Percentiles rank a stretch among this genome's conserved stretches.
These are phyloP conservation scores for Rhodamnia rubescens DNA, from an alignment of 345 rosid species.

Conservation along the genomic window DNA sequence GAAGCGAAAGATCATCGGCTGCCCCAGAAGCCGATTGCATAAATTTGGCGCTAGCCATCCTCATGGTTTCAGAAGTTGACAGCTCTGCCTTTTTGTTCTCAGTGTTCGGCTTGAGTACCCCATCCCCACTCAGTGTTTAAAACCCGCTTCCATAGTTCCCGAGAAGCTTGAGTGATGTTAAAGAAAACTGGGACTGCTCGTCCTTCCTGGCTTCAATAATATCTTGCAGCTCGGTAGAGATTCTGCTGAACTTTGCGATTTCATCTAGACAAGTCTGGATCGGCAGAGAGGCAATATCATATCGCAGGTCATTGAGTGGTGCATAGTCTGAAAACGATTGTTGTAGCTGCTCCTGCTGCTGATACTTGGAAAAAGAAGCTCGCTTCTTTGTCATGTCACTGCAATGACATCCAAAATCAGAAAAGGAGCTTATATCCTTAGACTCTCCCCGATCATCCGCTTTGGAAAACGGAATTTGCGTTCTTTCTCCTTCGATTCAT, in stretches of 20 bases:
- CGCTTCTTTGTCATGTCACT: not conserved
- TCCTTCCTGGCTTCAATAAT: not conserved
- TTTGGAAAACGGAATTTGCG: not conserved
- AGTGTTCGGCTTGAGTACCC: not conserved
- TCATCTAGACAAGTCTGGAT: slow-evolving; percentile 12
- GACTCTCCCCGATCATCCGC: slow-evolving; percentile 4
- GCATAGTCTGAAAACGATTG: slow-evolving; percentile 2
- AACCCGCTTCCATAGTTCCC: slow-evolving; percentile 10
- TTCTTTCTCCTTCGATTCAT: not conserved
- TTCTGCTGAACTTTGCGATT: slow-evolving; percentile 9
- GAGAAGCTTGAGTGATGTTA: slow-evolving; percentile 26
- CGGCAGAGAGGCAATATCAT: slow-evolving; percentile 10
- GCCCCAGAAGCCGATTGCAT: slow-evolving; percentile 1
- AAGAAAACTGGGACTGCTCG: not conserved
- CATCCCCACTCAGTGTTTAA: slow-evolving; percentile 3
- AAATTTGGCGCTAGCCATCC: slow-evolving; percentile 15
- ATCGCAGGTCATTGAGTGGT: slow-evolving; percentile 5
- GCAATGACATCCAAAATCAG: slow-evolving; percentile 7
- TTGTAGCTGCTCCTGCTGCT: slow-evolving; percentile 5
- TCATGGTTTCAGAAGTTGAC: slow-evolving; percentile 15
- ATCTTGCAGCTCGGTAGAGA: not conserved
- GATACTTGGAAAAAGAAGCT: slow-evolving; percentile 5
- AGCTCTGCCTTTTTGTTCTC: not conserved
- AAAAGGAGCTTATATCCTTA: not conserved
- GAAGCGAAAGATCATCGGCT: not conserved